Evolutionary conservation across 2,329 filamentous ascomycete species (phyloP).

Genomic region (Teratosphaeria viscida): DNA sequence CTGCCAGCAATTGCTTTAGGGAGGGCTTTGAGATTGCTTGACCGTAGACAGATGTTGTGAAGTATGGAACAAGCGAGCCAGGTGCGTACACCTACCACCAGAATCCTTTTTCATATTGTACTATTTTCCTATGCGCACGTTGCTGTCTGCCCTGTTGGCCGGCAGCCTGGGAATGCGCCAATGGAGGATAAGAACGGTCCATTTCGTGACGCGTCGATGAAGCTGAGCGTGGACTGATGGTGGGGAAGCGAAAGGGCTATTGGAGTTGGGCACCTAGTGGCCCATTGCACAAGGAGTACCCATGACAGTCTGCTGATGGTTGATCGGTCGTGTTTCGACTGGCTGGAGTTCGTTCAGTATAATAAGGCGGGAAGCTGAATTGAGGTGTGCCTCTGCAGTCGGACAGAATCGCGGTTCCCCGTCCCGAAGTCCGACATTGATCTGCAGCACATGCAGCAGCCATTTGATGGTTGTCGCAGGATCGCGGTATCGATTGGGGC

Average conservation of each 20-base stretch:
- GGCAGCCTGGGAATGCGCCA: neutral
- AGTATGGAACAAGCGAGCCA: neutral
- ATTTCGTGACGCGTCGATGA: neutral
- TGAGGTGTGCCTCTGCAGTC: neutral
- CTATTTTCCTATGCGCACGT: neutral
- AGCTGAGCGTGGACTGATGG: neutral
- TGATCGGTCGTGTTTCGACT: neutral
- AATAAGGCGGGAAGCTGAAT: neutral
- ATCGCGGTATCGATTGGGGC: neutral
- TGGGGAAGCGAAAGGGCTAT: neutral
- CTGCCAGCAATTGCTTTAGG: neutral
- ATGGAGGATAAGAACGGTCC: neutral
- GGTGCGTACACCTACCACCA: neutral
- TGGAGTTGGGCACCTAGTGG: neutral
- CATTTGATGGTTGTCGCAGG: neutral
- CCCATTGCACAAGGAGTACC: neutral
- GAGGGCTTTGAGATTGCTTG: neutral
- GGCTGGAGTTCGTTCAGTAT: too few relatives aligned
- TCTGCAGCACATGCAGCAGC: neutral
- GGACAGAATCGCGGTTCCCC: neutral
- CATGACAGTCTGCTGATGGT: neutral
- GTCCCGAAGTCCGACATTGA: neutral
- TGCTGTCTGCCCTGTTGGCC: neutral
- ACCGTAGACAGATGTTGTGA: neutral
- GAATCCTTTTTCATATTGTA: neutral